These are phyloP conservation scores for Liquidambar formosana DNA, from an alignment of 164 flowering plant species.

Conservation along the genomic window DNA sequence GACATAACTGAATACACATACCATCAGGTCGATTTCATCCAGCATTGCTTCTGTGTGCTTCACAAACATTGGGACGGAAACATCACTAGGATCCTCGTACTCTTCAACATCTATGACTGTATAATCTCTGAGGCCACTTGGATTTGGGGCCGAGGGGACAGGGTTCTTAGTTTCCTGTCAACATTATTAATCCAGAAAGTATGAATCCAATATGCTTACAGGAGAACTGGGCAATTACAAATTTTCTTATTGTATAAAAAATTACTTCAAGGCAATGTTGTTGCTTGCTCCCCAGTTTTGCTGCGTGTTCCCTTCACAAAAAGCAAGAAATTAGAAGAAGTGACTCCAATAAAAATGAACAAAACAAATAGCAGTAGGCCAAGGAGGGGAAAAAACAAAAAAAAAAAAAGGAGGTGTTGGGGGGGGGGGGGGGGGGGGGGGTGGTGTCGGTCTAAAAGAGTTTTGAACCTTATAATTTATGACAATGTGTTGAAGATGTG, in stretches of 20 bases:
- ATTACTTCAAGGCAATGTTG: neutral
- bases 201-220: neutral
- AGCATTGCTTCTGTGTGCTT: slow-evolving; percentile 25
- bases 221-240: neutral
- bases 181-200: neutral
- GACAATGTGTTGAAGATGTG: neutral
- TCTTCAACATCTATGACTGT: slow-evolving; percentile 15
- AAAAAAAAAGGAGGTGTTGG: neutral
- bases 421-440: neutral
- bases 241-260: neutral
- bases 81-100: slow-evolving; percentile 6
- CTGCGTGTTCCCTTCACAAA: neutral
- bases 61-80: slow-evolving; percentile 23
- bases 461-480: neutral
- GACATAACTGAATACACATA: neutral
- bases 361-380: no score
- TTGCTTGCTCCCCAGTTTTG: neutral
- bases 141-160: neutral
- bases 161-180: slow-evolving; percentile 8
- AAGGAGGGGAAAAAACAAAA: neutral
- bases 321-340: neutral
- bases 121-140: neutral
- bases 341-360: no score
- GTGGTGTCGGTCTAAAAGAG: no score
- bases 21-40: slow-evolving; percentile 27